Conservation (phyloP, 2,329 filamentous ascomycete species). For the Furcasterigmium furcatum region DNA sequence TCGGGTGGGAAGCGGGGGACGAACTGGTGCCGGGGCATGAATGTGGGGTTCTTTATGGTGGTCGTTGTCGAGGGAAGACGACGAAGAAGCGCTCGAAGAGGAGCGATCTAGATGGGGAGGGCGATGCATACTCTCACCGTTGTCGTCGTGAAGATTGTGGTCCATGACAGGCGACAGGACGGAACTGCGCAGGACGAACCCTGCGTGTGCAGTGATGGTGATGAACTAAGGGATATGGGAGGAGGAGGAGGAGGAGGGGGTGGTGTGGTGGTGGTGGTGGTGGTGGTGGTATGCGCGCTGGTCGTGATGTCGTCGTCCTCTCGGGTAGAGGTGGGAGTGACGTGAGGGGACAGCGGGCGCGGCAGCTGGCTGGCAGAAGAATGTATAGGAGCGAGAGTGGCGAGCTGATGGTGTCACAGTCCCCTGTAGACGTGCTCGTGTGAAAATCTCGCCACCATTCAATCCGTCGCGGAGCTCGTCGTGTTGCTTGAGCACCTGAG, state of each 20-base stretch:
- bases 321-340: not conserved
- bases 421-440: no score
- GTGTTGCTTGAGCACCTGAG: no score
- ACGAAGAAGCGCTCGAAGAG: constrained; percentile 23
- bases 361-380: not conserved
- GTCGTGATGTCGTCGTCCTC: not conserved
- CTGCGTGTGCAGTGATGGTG: no score
- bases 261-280: not conserved
- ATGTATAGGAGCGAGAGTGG: no score
- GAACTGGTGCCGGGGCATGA: constrained; percentile 48
- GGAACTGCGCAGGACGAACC: no score
- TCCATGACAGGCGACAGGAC: not conserved
- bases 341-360: not conserved
- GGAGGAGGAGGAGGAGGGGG: no score
- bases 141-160: constrained; percentile 14
- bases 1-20: constrained; percentile 68
- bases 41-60: constrained; percentile 36
- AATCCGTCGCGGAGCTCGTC: not conserved
- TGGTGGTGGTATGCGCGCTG: no score
- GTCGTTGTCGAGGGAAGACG: constrained; percentile 22
- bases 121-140: constrained; percentile 14
- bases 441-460: not conserved
- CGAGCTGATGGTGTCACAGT: no score
- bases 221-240: no score
- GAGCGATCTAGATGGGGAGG: constrained; percentile 32